Conservation (phyloP, 768 basidiomycete genomes). For the Exidia glandulosa region DNA sequence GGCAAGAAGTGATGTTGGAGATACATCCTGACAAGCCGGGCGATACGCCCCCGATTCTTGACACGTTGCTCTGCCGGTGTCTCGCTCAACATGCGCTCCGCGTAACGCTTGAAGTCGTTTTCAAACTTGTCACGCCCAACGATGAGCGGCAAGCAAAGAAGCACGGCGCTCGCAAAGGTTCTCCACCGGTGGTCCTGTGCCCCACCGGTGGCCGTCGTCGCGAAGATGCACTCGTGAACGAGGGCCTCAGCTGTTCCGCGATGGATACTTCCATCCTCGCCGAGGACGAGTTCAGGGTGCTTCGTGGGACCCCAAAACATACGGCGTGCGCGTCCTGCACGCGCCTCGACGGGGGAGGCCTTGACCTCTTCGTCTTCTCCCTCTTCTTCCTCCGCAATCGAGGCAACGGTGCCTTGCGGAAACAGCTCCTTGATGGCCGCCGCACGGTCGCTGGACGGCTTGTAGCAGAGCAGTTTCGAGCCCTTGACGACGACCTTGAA, state of each 20-base stretch:
- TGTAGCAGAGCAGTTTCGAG: conserved; percentile 78
- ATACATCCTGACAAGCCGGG: conserved; percentile 60
- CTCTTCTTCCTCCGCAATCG: conserved; percentile 40
- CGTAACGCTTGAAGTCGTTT: conserved; percentile 56
- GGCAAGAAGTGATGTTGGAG: conserved; percentile 45
- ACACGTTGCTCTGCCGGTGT: conserved; percentile 30
- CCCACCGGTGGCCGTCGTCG: conserved; percentile 43
- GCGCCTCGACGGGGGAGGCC: conserved; percentile 12
- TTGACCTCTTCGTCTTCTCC: conserved; percentile 14
- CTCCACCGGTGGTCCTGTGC: conserved; percentile 36
- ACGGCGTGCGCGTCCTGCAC: conserved; percentile 20
- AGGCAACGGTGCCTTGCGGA: conserved; percentile 49
- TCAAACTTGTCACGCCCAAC: conserved; percentile 51
- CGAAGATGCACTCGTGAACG: conserved; percentile 71
- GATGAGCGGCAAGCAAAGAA: conserved; percentile 48
- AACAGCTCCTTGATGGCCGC: conserved; percentile 64
- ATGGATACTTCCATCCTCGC: conserved; percentile 31
- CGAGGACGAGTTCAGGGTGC: conserved; percentile 57
- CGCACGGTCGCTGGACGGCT: conserved; percentile 60
- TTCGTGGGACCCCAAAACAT: conserved; percentile 69
- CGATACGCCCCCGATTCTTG: conserved; percentile 35
- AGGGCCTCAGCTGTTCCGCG: conserved; percentile 72
- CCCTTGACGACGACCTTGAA: conserved; percentile 79
- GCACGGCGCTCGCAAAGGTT: conserved; percentile 48
- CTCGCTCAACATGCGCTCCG: conserved; percentile 51